Conservation (phyloP, 1,284 basidiomycete genomes). For the Puccinia horiana region DNA sequence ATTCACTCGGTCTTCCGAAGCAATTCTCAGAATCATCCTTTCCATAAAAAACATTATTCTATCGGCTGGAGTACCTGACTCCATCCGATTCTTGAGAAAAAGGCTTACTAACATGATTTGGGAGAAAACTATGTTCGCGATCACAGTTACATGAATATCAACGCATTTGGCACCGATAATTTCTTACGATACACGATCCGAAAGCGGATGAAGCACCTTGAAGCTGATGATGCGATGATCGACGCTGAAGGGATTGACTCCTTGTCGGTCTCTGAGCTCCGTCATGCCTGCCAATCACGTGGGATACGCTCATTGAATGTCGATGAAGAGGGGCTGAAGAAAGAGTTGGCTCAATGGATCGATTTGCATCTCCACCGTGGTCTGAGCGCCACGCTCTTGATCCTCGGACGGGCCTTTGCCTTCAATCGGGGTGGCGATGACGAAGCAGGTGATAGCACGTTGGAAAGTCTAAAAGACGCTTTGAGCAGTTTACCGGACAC, state of each 20-base stretch:
- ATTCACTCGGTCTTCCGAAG: not conserved
- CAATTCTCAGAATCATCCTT: too few species aligned
- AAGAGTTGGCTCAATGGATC: conserved; percentile 92
- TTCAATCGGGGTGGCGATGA: conserved; percentile 71
- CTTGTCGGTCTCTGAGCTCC: conserved; percentile 84
- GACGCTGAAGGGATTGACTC: conserved; percentile 84
- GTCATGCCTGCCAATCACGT: conserved; percentile 88
- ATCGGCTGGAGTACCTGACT: too few species aligned
- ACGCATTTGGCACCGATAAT: conserved; percentile 98
- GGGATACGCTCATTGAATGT: conserved; percentile 86
- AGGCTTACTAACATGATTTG: not conserved
- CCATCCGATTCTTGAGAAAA: not conserved
- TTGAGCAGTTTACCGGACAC: conserved; percentile 92
- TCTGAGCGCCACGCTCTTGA: conserved; percentile 88
- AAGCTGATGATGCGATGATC: conserved; percentile 88
- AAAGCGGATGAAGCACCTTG: conserved; percentile 76
- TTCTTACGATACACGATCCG: conserved; percentile 93
- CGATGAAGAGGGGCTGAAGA: conserved; percentile 65
- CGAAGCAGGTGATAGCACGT: conserved; percentile 75
- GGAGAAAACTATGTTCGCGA: not conserved
- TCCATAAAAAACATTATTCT: too few species aligned
- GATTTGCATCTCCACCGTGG: conserved; percentile 78
- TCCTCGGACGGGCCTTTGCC: conserved; percentile 90
- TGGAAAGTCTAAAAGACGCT: conserved; percentile 82
- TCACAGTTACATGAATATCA: conserved; percentile 82